Base-by-base conservation (phyloP, 2,329 filamentous ascomycete genomes). In the Talaromyces sp. region DNA sequence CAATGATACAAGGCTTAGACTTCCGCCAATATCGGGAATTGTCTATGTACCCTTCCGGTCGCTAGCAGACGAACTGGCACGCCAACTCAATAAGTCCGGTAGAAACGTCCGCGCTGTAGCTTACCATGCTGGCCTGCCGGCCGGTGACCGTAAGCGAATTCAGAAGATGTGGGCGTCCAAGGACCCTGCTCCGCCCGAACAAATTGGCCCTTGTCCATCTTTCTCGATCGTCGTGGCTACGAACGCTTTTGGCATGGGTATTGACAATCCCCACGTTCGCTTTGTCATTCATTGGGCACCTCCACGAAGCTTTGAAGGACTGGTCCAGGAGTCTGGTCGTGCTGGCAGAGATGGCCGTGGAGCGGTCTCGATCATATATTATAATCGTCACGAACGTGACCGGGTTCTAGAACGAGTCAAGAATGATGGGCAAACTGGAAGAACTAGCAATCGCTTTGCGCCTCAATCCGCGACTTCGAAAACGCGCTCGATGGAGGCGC, bases 181-280 rank as follows among this genome's bases (percentile, higher is more conserved):
- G 8, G 59, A 65, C n/a, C 67, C 62, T 11, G 19, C 39, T 27
- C 27, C 61, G 10, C 47, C 66, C 54, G 61, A 69, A 37, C 68
- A 70, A 15, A 68, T 69, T 25, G 68, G 67, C n/a, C 61, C 68
- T 74, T 83, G 85, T 31, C 58, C 62, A 9, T 90, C 90, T 1
- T 97, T 95, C 78, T 93, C 95, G 75, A 88, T 98, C 58, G 94
- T 98, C 67, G 93, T 97, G 33, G 94, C 94, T 1, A 98, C 94
- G 0, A 98, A 92, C 1, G 94, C 94, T 0, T 98, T 98, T 72
- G 94, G 94, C 2, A 98, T 98, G 94, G 94, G 94, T 31, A 97
- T 98, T 69, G 93, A 98, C 77, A 97, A 97, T 77, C 88, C 95
- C 61, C 90, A 96, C 70, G 94, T 98, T 11, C 90, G 94, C 2